Percentiles rank a stretch among this genome's conserved stretches.
Evolutionary conservation across 2,329 filamentous ascomycete genomes (phyloP).

Genomic region (Colletotrichum lupini): DNA sequence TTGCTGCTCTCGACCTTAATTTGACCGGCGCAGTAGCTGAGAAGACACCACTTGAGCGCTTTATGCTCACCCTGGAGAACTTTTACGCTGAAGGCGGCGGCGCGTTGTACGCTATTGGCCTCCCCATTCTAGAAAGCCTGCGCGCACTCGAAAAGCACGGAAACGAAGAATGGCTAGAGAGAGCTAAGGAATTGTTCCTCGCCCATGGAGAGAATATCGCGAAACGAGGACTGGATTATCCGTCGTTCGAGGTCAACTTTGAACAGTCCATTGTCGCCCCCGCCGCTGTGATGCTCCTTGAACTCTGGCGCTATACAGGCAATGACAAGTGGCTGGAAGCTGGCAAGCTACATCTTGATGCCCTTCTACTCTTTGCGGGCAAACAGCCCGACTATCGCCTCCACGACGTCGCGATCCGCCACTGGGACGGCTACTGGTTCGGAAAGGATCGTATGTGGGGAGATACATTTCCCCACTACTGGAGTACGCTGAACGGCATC

Average conservation of each 20-base stretch:
- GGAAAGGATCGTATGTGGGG: slow-evolving; percentile 34
- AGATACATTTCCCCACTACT: slow-evolving; percentile 33
- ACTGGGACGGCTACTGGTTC: slow-evolving; percentile 35
- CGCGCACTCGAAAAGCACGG: background rate
- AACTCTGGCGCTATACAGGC: slow-evolving; percentile 57
- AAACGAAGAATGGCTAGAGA: background rate
- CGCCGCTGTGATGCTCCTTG: slow-evolving; percentile 50
- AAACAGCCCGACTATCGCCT: slow-evolving; percentile 34
- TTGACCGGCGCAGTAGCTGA: background rate
- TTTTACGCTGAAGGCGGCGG: slow-evolving; percentile 30
- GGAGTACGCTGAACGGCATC: slow-evolving; percentile 33
- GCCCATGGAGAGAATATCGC: slow-evolving; percentile 13
- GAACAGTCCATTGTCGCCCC: slow-evolving; percentile 34
- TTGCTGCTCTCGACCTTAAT: background rate
- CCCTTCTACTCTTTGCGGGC: slow-evolving; percentile 26
- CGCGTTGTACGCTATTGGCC: slow-evolving; percentile 26
- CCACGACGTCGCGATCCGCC: slow-evolving; percentile 30
- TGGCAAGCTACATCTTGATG: slow-evolving; percentile 7
- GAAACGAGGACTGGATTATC: slow-evolving; percentile 14
- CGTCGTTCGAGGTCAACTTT: slow-evolving; percentile 33
- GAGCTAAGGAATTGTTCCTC: background rate
- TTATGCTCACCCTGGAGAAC: slow-evolving; percentile 25
- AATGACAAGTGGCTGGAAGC: slow-evolving; percentile 50
- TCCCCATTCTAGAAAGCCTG: slow-evolving; percentile 25
- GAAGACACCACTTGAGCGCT: slow-evolving; percentile 8